Evolutionary conservation across 768 basidiomycete genomes (phyloP).

Genomic region (Kwoniella sp.): DNA sequence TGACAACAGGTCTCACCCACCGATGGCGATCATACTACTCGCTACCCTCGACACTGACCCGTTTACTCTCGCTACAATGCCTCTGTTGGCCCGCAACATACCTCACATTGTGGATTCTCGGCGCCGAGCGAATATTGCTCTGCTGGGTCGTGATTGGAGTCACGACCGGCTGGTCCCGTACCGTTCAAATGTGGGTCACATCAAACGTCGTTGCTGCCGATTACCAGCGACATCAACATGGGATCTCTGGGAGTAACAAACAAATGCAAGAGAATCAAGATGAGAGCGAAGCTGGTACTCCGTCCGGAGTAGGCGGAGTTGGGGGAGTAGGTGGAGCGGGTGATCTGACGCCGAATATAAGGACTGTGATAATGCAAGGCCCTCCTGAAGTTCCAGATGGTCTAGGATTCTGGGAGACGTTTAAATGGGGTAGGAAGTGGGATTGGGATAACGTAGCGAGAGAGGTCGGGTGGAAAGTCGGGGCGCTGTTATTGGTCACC

Average conservation of each 20-base stretch:
- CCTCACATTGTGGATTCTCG: conserved; percentile 74
- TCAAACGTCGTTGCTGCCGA: conserved; percentile 63
- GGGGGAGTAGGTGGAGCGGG: conserved; percentile 1
- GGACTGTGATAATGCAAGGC: background rate
- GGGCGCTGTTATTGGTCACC: conserved; percentile 40
- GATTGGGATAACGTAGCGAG: conserved; percentile 49
- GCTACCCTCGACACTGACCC: conserved; percentile 81
- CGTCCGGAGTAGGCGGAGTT: background rate
- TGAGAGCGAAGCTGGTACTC: background rate
- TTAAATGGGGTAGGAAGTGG: conserved; percentile 43
- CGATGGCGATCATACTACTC: conserved; percentile 92
- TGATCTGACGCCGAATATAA: conserved; percentile 20
- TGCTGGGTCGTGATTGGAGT: conserved; percentile 89
- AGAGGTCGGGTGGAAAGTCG: conserved; percentile 49
- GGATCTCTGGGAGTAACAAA: too few species aligned
- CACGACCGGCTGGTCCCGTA: conserved; percentile 68
- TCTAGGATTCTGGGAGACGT: conserved; percentile 32
- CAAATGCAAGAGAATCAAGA: too few species aligned
- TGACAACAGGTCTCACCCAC: conserved; percentile 84
- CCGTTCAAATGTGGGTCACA: conserved; percentile 91
- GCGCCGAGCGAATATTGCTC: conserved; percentile 71
- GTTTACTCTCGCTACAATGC: conserved; percentile 86
- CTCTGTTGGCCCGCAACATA: conserved; percentile 97
- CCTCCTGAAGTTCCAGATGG: conserved; percentile 24
- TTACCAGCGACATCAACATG: background rate